phyloP scores from a whole-genome alignment of 2,329 filamentous ascomycete species.

The Curvularia spicifera region DNA sequence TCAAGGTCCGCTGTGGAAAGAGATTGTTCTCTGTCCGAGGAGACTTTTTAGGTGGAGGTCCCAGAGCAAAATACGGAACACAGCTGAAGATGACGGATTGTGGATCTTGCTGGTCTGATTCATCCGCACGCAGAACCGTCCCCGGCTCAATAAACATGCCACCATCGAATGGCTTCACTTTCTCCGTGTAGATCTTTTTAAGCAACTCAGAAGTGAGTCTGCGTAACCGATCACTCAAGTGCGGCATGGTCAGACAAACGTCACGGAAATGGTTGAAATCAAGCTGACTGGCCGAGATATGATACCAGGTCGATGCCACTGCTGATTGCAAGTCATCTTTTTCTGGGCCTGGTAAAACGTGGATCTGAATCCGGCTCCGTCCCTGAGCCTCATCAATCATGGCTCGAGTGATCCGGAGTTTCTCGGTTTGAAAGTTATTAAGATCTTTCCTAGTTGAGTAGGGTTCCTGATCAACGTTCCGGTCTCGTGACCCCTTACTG shows the following conservation, averaged over 20 bases:
- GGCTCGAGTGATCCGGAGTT: constrained; percentile 35
- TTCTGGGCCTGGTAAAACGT: constrained; percentile 33
- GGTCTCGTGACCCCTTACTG: background rate
- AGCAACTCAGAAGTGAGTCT: constrained; percentile 27
- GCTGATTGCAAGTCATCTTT: constrained; percentile 12
- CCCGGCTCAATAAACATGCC: constrained; percentile 47
- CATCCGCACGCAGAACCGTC: constrained; percentile 40
- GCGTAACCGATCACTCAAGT: constrained; percentile 24
- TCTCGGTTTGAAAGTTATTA: constrained; percentile 27
- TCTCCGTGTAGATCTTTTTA: constrained; percentile 34
- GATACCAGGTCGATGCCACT: constrained; percentile 36
- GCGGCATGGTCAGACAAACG: constrained; percentile 31
- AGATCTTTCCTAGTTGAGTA: background rate
- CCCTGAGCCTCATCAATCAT: constrained; percentile 21
- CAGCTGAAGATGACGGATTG: constrained; percentile 41
- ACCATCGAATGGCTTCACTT: constrained; percentile 30
- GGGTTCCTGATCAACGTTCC: constrained; percentile 1
- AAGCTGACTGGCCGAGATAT: constrained; percentile 29
- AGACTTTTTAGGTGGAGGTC: constrained; percentile 10
- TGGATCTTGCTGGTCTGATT: constrained; percentile 24
- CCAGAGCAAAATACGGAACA: constrained; percentile 36
- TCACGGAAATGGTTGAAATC: constrained; percentile 37
- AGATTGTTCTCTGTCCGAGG: constrained; percentile 13
- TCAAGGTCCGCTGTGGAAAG: constrained; percentile 35
- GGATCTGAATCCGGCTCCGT: constrained; percentile 29